Base-by-base conservation (phyloP, 805 yeast species). In the Candida insectalens region DNA sequence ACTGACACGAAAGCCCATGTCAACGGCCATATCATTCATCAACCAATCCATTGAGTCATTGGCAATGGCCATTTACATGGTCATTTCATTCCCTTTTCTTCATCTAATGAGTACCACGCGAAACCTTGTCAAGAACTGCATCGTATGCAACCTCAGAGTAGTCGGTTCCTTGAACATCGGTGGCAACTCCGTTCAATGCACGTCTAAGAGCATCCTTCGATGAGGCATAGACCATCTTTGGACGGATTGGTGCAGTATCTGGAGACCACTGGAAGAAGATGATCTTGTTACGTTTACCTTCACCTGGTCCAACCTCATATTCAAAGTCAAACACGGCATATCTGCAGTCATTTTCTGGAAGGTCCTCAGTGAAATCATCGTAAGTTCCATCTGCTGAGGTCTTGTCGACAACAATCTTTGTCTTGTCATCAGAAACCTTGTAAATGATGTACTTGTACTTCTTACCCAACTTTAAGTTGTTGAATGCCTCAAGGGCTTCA, bases 191-290 rank as follows among this genome's bases (percentile, higher is more conserved):
- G 60, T 83, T 89, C 57, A 92, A 71, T 37, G 98, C 89, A 67
- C 95, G 85, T 73, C 97, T 89, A 56, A 92, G 74, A 32, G 96
- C 95, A 53, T 88, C 97, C 67, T 87, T 87, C 40, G 97, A 88
- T n/a, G 96, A 77, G 31, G 98, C 97, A 69, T 88, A 89, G 43
- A 89, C 83, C 98, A 92, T 92, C 82, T 92, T 92, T 50, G 87
- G 62, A 70, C 94, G 82, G 53, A 92, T 78, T 42, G 92, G 85
- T 36, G 97, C 96, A 42, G 94, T 84, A 59, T 92, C 98, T 53
- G 98, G 98, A 42, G 96, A 78, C 98, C 98, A 92, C 47, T 92
- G 83, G 69, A 57, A 73, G 59, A 77, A 77, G 39, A 74, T 71
- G 47, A 77, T 72, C 70, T 77, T 77, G 55, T 70, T 64, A 59